Percentiles rank a stretch among this genome's conserved stretches.
These are phyloP conservation scores for Neonectria punicea DNA, from an alignment of 2,329 filamentous ascomycete species.

Conservation along the genomic window DNA sequence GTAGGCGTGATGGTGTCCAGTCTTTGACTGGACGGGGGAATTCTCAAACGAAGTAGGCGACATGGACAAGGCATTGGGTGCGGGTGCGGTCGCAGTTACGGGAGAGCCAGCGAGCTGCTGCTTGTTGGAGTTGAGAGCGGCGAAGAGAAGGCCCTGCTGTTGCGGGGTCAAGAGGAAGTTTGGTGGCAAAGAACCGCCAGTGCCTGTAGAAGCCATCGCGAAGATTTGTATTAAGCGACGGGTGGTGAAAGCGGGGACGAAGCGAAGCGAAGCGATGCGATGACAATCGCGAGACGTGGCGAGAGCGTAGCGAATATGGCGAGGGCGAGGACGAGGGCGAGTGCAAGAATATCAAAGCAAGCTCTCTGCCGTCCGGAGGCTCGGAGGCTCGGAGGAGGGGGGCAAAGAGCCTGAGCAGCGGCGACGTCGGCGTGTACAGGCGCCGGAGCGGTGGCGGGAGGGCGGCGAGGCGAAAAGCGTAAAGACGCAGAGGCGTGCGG, in stretches of 20 bases:
- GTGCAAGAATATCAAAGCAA: conserved; percentile 37
- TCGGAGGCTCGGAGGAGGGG: conserved; percentile 37
- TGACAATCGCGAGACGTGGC: conserved; percentile 20
- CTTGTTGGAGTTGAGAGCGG: conserved; percentile 79
- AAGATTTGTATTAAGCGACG: conserved; percentile 15
- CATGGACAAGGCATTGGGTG: conserved; percentile 53
- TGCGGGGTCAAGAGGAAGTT: conserved; percentile 78
- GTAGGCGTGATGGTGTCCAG: conserved; percentile 56
- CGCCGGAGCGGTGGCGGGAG: conserved; percentile 12
- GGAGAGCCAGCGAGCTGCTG: conserved; percentile 48
- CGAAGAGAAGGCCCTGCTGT: conserved; percentile 80
- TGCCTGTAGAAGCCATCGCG: conserved; percentile 63
- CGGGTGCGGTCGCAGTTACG: conserved; percentile 41
- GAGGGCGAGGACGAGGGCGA: conserved; percentile 5
- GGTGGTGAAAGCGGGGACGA: conserved; percentile 11
- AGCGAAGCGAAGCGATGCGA: conserved; percentile 8
- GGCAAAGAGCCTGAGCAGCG: conserved; percentile 41
- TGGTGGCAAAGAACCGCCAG: conserved; percentile 54
- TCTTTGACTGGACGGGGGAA: conserved; percentile 57
- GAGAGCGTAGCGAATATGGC: conserved; percentile 6
- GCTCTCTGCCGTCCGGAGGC: conserved; percentile 40
- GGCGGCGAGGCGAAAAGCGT: not conserved
- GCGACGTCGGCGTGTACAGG: conserved; percentile 34
- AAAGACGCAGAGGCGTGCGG: conserved; percentile 11
- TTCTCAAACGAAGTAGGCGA: conserved; percentile 61